Conservation (phyloP, 345 rosid species). For the Lumnitzera racemosa region DNA sequence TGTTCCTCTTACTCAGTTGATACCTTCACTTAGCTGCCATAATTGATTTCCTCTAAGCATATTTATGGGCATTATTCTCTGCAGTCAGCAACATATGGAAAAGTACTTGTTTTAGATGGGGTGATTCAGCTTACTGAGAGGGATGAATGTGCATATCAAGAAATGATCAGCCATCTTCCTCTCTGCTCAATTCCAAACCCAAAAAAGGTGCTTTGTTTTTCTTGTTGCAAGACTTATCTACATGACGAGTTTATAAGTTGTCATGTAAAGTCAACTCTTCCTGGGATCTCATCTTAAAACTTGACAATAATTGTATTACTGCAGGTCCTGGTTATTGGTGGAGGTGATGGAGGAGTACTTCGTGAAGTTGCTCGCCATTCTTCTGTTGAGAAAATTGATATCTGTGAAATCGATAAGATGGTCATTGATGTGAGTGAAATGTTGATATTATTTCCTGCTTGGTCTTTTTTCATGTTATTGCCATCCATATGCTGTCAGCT, state of each 20-base stretch:
- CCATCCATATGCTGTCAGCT: no score
- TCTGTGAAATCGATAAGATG: conserved; percentile 95
- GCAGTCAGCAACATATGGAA: conserved; percentile 93
- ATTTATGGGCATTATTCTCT: not conserved
- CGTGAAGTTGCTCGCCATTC: conserved; percentile 87
- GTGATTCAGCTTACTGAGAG: conserved; percentile 94
- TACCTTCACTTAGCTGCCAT: not conserved
- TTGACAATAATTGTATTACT: not conserved
- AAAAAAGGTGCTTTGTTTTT: conserved; percentile 46
- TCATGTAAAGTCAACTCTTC: not conserved
- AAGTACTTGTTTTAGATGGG: conserved; percentile 91
- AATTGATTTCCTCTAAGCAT: not conserved
- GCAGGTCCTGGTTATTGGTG: conserved; percentile 93
- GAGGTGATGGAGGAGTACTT: conserved; percentile 95
- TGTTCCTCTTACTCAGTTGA: not conserved
- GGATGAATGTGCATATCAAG: conserved; percentile 98
- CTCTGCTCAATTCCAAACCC: conserved; percentile 87
- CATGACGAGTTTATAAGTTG: not conserved
- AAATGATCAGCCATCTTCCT: conserved; percentile 96
- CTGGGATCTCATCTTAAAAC: not conserved
- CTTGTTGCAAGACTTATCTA: not conserved
- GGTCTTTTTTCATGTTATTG: no score
- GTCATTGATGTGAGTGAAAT: conserved; percentile 78
- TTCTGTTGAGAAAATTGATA: conserved; percentile 80
- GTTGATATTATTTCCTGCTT: not conserved